These are phyloP conservation scores for Corrigiola litoralis DNA, from an alignment of 179 eudicot species.

Conservation along the genomic window DNA sequence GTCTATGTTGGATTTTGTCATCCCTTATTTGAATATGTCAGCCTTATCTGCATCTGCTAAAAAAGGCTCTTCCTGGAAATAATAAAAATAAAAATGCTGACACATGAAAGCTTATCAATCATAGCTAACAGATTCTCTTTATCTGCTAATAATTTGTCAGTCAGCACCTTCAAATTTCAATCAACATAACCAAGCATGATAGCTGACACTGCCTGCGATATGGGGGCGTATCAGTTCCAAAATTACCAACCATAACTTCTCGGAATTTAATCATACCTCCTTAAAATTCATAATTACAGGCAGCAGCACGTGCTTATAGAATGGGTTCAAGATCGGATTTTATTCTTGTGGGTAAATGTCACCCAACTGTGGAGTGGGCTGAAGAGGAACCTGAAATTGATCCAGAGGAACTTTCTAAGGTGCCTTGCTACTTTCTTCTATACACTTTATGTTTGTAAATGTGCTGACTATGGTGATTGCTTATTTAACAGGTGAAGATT, in stretches of 20 bases:
- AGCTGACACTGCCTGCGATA: conserved; percentile 23
- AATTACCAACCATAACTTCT: conserved; percentile 17
- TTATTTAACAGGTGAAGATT: conserved; percentile 45
- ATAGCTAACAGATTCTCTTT: background rate
- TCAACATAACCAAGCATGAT: conserved; percentile 8
- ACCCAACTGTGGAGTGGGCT: conserved; percentile 72
- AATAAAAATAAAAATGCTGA: no score
- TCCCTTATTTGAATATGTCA: no score
- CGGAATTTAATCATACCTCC: conserved; percentile 46
- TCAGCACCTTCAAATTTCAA: conserved; percentile 11
- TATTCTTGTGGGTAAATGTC: conserved; percentile 50
- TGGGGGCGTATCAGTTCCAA: conserved; percentile 27
- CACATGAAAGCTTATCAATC: background rate
- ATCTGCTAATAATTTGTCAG: conserved; percentile 15
- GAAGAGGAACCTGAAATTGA: conserved; percentile 53
- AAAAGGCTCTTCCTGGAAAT: no score
- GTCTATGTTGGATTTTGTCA: no score
- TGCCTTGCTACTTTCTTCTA: conserved; percentile 15
- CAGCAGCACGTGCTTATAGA: conserved; percentile 64
- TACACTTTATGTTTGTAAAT: no score
- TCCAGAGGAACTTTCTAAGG: conserved; percentile 67
- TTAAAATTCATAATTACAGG: conserved; percentile 62
- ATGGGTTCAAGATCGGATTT: conserved; percentile 53
- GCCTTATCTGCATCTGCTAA: no score
- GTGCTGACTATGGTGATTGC: conserved; percentile 11